phyloP scores from a whole-genome alignment of 306 rosid species.

The Inga laurina region DNA sequence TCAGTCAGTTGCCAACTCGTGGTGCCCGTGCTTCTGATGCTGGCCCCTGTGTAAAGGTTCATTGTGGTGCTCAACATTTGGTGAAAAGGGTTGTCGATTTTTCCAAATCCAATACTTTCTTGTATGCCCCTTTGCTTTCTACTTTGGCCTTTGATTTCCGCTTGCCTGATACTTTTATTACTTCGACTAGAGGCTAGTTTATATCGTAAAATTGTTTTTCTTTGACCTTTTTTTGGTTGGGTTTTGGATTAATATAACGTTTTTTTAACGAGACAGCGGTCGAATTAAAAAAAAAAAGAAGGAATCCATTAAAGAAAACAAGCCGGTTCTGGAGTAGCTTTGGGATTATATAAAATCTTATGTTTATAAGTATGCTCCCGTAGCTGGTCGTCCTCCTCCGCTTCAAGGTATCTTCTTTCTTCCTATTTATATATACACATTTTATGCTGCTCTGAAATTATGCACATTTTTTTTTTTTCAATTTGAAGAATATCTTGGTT shows the following conservation, averaged over 20 bases:
- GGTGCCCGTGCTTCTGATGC: neutral
- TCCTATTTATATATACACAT: neutral
- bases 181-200: conserved; percentile 35
- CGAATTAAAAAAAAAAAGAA: too few species aligned
- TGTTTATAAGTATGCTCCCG: conserved; percentile 63
- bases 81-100: conserved; percentile 33
- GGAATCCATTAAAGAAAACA: conserved; percentile 31
- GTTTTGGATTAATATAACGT: neutral
- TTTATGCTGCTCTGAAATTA: too few species aligned
- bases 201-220: neutral
- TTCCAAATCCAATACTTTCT: conserved; percentile 57
- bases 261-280: neutral
- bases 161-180: conserved; percentile 9
- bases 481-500: too few species aligned
- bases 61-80: too few species aligned
- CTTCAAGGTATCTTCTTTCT: conserved; percentile 41
- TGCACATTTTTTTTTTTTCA: too few species aligned
- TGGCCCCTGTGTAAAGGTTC: too few species aligned
- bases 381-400: conserved; percentile 36
- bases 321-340: conserved; percentile 38
- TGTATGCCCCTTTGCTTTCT: conserved; percentile 65
- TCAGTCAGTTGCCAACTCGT: neutral
- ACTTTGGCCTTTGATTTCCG: conserved; percentile 23
- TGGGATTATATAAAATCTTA: conserved; percentile 60
- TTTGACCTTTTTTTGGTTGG: neutral